Conservation (phyloP, 768 basidiomycete genomes). For the Polyporus arcularius region DNA sequence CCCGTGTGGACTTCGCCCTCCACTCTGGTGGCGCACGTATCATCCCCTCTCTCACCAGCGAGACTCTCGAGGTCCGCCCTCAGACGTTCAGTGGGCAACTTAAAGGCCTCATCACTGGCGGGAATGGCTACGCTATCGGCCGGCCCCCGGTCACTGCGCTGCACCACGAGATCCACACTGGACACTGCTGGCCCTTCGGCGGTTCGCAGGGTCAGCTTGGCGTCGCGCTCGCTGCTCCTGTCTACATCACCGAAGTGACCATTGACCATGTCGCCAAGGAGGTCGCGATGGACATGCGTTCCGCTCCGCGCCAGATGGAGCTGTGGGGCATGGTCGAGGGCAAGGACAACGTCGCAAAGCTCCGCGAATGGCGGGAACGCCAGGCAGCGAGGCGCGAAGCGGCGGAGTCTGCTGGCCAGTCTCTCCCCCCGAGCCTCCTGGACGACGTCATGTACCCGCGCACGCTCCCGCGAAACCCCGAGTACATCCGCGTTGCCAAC, state of each 20-base stretch:
- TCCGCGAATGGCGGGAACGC: slow-evolving; percentile 55
- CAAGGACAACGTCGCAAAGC: slow-evolving; percentile 62
- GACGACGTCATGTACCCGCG: slow-evolving; percentile 28
- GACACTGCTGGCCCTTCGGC: slow-evolving; percentile 92
- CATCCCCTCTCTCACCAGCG: slow-evolving; percentile 81
- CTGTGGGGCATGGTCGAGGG: slow-evolving; percentile 91
- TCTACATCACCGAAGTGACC: slow-evolving; percentile 66
- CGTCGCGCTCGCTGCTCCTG: slow-evolving; percentile 68
- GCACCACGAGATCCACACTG: slow-evolving; percentile 81
- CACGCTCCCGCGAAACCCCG: slow-evolving; percentile 28
- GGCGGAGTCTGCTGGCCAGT: slow-evolving; percentile 14
- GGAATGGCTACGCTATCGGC: slow-evolving; percentile 61
- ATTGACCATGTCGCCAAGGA: slow-evolving; percentile 88
- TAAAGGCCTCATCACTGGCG: slow-evolving; percentile 58
- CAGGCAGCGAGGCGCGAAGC: slow-evolving; percentile 34
- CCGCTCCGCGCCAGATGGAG: slow-evolving; percentile 85
- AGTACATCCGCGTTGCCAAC: slow-evolving; percentile 45
- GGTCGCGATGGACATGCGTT: slow-evolving; percentile 76
- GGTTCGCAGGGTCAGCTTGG: slow-evolving; percentile 82
- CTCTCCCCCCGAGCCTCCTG: slow-evolving; percentile 8
- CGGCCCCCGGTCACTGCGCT: slow-evolving; percentile 83
- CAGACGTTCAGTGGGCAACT: slow-evolving; percentile 48
- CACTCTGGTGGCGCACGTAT: slow-evolving; percentile 80
- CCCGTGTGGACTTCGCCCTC: slow-evolving; percentile 82
- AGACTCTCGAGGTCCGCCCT: slow-evolving; percentile 71